These are phyloP conservation scores for Aspergillus nanangensis DNA, from an alignment of 495 filamentous ascomycete species.

Conservation along the genomic window DNA sequence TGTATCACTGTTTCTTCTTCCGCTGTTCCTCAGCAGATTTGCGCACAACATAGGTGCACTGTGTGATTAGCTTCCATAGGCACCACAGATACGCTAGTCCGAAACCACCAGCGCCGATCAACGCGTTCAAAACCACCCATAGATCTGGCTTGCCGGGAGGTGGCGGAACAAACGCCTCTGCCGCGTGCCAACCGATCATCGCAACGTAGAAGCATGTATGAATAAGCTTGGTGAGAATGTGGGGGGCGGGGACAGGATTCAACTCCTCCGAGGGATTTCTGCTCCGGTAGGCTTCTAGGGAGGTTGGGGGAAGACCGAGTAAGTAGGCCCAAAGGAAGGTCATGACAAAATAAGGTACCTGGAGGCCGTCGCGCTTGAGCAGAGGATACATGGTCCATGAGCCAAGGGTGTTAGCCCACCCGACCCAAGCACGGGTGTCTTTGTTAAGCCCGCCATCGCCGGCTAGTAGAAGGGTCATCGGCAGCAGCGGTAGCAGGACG, in stretches of 20 bases:
- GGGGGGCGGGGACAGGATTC: constrained; percentile 34
- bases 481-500: constrained; percentile 83
- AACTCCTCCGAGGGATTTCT: constrained; percentile 32
- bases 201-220: constrained; percentile 70
- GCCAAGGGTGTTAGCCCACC: constrained; percentile 86
- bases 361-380: constrained; percentile 76
- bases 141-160: constrained; percentile 81
- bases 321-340: constrained; percentile 87
- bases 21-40: constrained; percentile 21
- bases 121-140: constrained; percentile 87
- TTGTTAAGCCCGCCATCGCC: constrained; percentile 70
- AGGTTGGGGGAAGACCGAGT: constrained; percentile 77
- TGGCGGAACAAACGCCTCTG: constrained; percentile 61
- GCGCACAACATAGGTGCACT: constrained; percentile 42
- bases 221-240: constrained; percentile 56
- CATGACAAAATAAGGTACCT: constrained; percentile 78
- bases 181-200: constrained; percentile 76
- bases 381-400: constrained; percentile 94
- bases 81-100: constrained; percentile 88
- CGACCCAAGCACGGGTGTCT: constrained; percentile 79
- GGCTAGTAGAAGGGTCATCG: constrained; percentile 82
- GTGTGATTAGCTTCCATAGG: constrained; percentile 61
- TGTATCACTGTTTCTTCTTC: constrained; percentile 39
- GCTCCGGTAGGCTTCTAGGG: constrained; percentile 57
- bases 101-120: constrained; percentile 81